Evolutionary conservation across 78 protist species (phyloP), one percentile per base, ranked within the genome.

Genomic region (Cavenderia fasciculata): DNA sequence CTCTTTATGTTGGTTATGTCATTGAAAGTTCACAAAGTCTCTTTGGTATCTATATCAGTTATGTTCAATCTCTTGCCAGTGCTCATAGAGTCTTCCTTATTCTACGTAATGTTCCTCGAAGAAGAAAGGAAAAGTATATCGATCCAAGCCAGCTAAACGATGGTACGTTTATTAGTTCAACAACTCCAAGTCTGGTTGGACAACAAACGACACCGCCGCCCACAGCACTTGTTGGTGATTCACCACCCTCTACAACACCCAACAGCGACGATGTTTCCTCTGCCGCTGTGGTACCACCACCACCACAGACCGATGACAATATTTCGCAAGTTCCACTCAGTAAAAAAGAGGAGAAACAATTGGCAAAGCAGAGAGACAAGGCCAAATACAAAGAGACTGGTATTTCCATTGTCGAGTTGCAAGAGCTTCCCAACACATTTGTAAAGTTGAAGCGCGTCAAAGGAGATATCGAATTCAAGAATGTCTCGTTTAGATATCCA

Each of bases 401-500:
- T 82, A 82, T 82, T 7, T 25, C 77, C 7, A 78, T 82, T 6
- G 12, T 34, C 16, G 90, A 82, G n/a, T 56, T 82, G 78, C 49
- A 49, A 12, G 18, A 33, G 7, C 18, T 82, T 6, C 78, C 76
- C 40, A 41, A 76, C 8, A 40, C 14, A 0, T 88, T 46, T 65
- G 69, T 70, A 21, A 88, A 73, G 18, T 27, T 75, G 1, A 23
- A 54, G 16, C 63, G 59, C 4, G 8, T 31, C 6, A 40, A 31
- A 52, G 94, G 94, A 63, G 82, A 61, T n/a, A 94, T 96, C 27
- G 93, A 31, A 41, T 90, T 95, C 36, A 66, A 63, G 36, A 73
- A 94, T 72, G 91, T 93, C 19, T 49, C 72, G 46, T 95, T 95
- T 69, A 31, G 41, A 5, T 96, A 96, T 85, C 96, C 98, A 33